These are phyloP conservation scores for Waltergamsia citrina DNA, from an alignment of 2,329 filamentous ascomycete genomes.

Conservation along the genomic window DNA sequence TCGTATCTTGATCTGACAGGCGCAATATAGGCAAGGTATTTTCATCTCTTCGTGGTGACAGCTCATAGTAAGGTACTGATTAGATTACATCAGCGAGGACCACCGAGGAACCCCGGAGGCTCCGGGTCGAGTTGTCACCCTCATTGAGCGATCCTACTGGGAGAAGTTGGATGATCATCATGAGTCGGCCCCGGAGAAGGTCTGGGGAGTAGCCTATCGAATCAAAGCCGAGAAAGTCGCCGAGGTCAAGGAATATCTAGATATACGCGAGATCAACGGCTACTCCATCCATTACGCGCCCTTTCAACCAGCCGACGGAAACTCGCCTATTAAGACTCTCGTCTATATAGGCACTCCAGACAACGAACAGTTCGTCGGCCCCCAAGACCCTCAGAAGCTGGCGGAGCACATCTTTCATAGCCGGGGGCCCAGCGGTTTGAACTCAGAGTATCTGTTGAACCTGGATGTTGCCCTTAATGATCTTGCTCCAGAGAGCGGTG, in stretches of 20 bases:
- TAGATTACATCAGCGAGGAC: slow-evolving; percentile 59
- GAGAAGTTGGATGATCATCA: slow-evolving; percentile 63
- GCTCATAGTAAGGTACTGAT: background rate
- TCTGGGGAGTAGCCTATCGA: slow-evolving; percentile 92
- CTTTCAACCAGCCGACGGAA: slow-evolving; percentile 50
- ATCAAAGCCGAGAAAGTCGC: slow-evolving; percentile 63
- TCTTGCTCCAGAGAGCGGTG: slow-evolving; percentile 66
- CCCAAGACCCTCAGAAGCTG: slow-evolving; percentile 67
- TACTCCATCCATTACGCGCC: slow-evolving; percentile 89
- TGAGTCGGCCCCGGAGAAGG: slow-evolving; percentile 49
- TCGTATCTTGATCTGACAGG: no score
- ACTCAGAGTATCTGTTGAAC: slow-evolving; percentile 79
- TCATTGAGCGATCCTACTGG: slow-evolving; percentile 82
- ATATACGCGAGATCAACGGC: slow-evolving; percentile 95
- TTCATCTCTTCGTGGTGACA: slow-evolving; percentile 5
- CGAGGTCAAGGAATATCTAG: slow-evolving; percentile 81
- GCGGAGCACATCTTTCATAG: slow-evolving; percentile 74
- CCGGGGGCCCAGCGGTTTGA: slow-evolving; percentile 76
- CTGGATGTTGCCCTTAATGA: slow-evolving; percentile 67
- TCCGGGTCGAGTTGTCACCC: slow-evolving; percentile 85
- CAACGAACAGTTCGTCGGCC: slow-evolving; percentile 85
- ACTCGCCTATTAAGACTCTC: slow-evolving; percentile 42
- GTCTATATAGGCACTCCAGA: slow-evolving; percentile 92
- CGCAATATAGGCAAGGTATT: slow-evolving; percentile 25
- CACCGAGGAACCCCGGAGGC: slow-evolving; percentile 84